Evolutionary conservation across 805 yeast genomes (phyloP), one percentile per base, ranked within the genome.

Genomic region (Starmerella scarabaei): DNA sequence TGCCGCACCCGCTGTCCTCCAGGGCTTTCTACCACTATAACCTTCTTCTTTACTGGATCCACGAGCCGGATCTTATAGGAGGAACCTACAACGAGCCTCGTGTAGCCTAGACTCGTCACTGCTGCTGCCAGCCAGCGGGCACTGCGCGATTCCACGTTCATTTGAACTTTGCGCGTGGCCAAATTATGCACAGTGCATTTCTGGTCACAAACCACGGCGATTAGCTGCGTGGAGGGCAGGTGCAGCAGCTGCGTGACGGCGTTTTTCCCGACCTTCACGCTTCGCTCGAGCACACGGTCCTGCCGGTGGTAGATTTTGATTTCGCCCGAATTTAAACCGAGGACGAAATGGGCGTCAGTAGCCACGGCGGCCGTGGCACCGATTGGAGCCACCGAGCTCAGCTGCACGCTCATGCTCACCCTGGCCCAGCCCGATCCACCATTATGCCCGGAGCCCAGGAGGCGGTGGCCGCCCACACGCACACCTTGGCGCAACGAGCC

Each of bases 1-100:
- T 38, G 39, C 4, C 41, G 40, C 21, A 45, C 35, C 15, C 29
- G 20, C 23, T 38, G 41, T 27, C 39, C 24, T 12, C 30, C 43
- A 3, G 42, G 41, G n/a, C 40, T 26, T 17, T 39, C 41, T 9
- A 44, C 30, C 6, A 44, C 38, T 5, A 27, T 5, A 15, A 18
- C 19, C 14, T 28, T 21, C 20, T 20, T 21, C 14, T 14, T 17
- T 5, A 20, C 16, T 21, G 38, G 33, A 16, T 19, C 29, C 17
- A 40, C 19, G n/a, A 40, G 30, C 12, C 51, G 43, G n/a, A 47
- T 21, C 29, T 47, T 47, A 35, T 47, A 47, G 12, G 40, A 21
- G 9, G 51, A 47, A 5, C 37, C 51, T 8, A 47, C 49, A 14
- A 39, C 47, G 16, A 43, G 31, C 12, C 38, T 18, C 4, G 28